phyloP scores from a whole-genome alignment of 1,284 basidiomycete genomes.

The Lentinula novae-zelandiae region DNA sequence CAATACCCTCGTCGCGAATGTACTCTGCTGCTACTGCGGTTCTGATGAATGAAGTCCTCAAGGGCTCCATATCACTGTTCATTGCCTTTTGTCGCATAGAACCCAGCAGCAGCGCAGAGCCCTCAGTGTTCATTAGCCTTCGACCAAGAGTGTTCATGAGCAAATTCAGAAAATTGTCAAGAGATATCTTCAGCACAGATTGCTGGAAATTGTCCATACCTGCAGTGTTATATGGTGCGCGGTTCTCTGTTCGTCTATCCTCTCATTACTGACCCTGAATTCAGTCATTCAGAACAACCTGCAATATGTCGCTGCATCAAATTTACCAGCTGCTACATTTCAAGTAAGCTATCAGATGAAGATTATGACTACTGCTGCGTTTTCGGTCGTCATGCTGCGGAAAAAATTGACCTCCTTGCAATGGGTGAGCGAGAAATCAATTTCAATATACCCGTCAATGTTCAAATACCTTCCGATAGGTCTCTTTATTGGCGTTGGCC shows the following conservation, averaged over 20 bases:
- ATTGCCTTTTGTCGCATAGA: constrained; percentile 49
- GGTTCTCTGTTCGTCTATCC: constrained; percentile 10
- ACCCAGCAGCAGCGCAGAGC: constrained; percentile 23
- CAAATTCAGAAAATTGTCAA: constrained; percentile 43
- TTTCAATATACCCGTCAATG: neutral
- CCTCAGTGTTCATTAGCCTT: constrained; percentile 30
- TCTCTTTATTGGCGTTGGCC: constrained; percentile 80
- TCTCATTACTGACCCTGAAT: neutral
- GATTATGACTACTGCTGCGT: constrained; percentile 94
- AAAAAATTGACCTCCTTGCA: constrained; percentile 73
- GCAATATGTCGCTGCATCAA: constrained; percentile 91
- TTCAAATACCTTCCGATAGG: neutral
- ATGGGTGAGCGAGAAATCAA: constrained; percentile 44
- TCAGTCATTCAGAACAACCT: constrained; percentile 88
- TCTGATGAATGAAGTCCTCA: constrained; percentile 89
- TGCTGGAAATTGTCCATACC: constrained; percentile 98
- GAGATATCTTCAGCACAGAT: constrained; percentile 70
- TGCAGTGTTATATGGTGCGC: constrained; percentile 76
- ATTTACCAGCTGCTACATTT: constrained; percentile 93
- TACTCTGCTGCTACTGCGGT: constrained; percentile 94
- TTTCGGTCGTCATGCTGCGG: constrained; percentile 87
- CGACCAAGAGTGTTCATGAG: constrained; percentile 6
- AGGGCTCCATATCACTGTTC: constrained; percentile 81
- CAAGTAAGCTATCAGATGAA: constrained; percentile 97
- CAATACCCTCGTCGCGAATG: constrained; percentile 66